Conservation (phyloP, 306 rosid genomes). For the Quercus parvula region DNA sequence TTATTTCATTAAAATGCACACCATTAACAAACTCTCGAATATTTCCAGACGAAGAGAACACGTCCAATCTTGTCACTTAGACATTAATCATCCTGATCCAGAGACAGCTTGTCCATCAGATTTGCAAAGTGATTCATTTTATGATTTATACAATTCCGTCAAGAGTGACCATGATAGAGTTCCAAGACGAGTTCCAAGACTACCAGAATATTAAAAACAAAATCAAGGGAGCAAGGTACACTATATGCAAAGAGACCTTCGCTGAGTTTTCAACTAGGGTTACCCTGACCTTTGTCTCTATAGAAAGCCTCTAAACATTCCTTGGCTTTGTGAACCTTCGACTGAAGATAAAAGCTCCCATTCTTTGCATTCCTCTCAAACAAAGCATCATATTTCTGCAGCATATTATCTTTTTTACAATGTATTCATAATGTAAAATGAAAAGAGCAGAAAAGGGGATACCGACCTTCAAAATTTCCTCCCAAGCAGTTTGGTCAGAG, state of each 20-base stretch:
- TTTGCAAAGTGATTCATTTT: too few relatives aligned
- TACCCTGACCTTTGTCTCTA: constrained; percentile 37
- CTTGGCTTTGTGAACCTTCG: constrained; percentile 91
- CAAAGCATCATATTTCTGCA: constrained; percentile 66
- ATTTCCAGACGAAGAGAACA: too few relatives aligned
- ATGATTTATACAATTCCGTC: too few relatives aligned
- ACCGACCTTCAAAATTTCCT: constrained; percentile 67
- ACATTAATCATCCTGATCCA: too few relatives aligned
- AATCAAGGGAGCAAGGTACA: background rate
- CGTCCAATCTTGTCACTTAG: too few relatives aligned
- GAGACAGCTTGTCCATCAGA: too few relatives aligned
- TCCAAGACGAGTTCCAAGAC: too few relatives aligned
- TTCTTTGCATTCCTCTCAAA: constrained; percentile 74
- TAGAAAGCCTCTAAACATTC: constrained; percentile 63
- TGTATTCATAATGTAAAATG: background rate
- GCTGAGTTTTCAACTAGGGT: constrained; percentile 46
- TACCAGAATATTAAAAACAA: background rate
- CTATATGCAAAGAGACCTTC: background rate
- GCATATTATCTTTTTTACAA: background rate
- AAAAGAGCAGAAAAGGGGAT: background rate
- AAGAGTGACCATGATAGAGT: too few relatives aligned
- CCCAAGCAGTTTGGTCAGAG: constrained; percentile 75
- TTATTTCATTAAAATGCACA: too few relatives aligned
- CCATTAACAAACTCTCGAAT: too few relatives aligned
- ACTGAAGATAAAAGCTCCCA: constrained; percentile 93